phyloP scores from a whole-genome alignment of 768 basidiomycete genomes.

The Hygrocybe coccinea region DNA sequence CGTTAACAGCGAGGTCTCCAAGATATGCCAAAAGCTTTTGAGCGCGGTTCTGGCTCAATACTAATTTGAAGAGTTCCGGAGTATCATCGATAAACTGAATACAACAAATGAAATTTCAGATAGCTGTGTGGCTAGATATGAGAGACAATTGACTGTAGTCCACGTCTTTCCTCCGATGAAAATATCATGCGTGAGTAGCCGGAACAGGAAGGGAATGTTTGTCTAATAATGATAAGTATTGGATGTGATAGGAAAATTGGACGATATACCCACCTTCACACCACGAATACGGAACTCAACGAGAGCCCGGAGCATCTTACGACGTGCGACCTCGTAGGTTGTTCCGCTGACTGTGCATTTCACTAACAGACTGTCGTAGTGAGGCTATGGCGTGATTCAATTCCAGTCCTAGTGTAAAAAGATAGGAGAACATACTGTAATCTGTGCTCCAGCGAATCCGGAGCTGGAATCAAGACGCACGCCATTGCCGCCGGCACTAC shows the following conservation, averaged over 20 bases:
- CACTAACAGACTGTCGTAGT: slow-evolving; percentile 96
- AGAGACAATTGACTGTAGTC: slow-evolving; percentile 67
- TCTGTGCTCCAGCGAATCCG: slow-evolving; percentile 98
- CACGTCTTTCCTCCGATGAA: slow-evolving; percentile 97
- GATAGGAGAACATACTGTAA: slow-evolving; percentile 61
- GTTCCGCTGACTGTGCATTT: slow-evolving; percentile 95
- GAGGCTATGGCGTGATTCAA: slow-evolving; percentile 53
- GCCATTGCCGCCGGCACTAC: slow-evolving; percentile 97
- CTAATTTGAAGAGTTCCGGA: slow-evolving; percentile 98
- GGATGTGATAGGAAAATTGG: not conserved
- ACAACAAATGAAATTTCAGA: not conserved
- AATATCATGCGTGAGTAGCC: slow-evolving; percentile 91
- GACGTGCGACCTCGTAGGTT: slow-evolving; percentile 95
- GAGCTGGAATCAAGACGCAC: slow-evolving; percentile 95
- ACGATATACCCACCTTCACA: slow-evolving; percentile 64
- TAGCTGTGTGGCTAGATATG: not conserved
- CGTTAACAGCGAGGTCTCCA: slow-evolving; percentile 96
- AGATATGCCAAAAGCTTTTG: slow-evolving; percentile 96
- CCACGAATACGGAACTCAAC: slow-evolving; percentile 99
- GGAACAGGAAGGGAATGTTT: slow-evolving; percentile 99
- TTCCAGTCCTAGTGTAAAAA: not conserved
- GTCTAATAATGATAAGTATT: slow-evolving; percentile 49
- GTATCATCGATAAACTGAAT: slow-evolving; percentile 98
- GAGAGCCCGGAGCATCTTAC: slow-evolving; percentile 99
- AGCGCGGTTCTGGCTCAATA: slow-evolving; percentile 95